These are phyloP conservation scores for Teunomyces kruisii DNA, from an alignment of 805 yeast species.

Conservation along the genomic window DNA sequence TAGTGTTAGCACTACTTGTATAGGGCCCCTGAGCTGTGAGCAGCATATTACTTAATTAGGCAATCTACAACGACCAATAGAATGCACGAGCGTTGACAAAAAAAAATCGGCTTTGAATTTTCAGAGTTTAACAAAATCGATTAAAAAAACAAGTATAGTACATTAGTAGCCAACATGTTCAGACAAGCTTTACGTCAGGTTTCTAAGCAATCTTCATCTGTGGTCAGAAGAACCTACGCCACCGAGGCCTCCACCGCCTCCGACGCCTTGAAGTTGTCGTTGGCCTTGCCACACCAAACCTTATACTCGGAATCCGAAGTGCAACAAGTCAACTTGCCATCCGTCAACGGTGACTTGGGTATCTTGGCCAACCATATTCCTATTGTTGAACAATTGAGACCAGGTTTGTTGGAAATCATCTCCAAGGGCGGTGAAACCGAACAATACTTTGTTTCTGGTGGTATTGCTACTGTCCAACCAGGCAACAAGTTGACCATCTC, in stretches of 20 bases:
- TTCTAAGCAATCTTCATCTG: slow-evolving; percentile 55
- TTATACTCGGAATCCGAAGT: slow-evolving; percentile 57
- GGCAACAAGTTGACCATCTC: slow-evolving; percentile 87
- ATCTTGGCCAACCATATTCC: slow-evolving; percentile 97
- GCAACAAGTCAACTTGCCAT: slow-evolving; percentile 89
- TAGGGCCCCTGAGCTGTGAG: background rate
- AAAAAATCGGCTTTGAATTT: slow-evolving; percentile 4
- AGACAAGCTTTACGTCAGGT: slow-evolving; percentile 63
- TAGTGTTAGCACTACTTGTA: background rate
- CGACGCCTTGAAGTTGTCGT: slow-evolving; percentile 79
- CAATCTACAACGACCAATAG: slow-evolving; percentile 35
- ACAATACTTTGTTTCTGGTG: slow-evolving; percentile 91
- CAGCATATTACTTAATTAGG: slow-evolving; percentile 26
- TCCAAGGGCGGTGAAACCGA: slow-evolving; percentile 69
- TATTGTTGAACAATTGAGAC: slow-evolving; percentile 90
- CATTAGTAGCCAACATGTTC: slow-evolving; percentile 42
- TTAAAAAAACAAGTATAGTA: background rate
- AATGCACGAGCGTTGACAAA: slow-evolving; percentile 13
- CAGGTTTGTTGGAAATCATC: slow-evolving; percentile 92
- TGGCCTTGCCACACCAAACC: slow-evolving; percentile 87
- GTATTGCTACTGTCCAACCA: slow-evolving; percentile 95
- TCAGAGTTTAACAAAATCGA: background rate
- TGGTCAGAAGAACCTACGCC: slow-evolving; percentile 83
- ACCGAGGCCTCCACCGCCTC: slow-evolving; percentile 62
- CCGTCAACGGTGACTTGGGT: slow-evolving; percentile 95